Evolutionary conservation across 768 basidiomycete species (phyloP).

Genomic region (Hysterangium stoloniferum): DNA sequence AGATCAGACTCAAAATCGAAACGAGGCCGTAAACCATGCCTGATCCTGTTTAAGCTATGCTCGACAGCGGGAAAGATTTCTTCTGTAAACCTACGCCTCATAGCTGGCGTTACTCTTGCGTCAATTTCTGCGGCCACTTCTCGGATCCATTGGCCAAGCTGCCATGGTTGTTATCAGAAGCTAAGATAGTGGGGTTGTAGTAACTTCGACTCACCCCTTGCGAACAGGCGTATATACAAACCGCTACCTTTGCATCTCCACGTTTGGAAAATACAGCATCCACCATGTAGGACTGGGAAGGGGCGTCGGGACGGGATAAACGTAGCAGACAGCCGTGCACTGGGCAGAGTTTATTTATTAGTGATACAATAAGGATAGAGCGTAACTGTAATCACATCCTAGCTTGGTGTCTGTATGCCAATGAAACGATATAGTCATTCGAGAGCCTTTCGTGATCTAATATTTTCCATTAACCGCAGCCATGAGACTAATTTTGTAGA

Average conservation of each 20-base stretch:
- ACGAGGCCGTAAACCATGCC: constrained; percentile 28
- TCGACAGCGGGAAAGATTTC: constrained; percentile 38
- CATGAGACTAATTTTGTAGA: constrained; percentile 1
- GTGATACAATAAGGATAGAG: no score
- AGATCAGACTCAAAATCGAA: constrained; percentile 38
- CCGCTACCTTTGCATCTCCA: constrained; percentile 62
- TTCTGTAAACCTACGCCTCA: constrained; percentile 37
- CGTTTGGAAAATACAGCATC: constrained; percentile 56
- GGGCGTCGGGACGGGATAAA: constrained; percentile 41
- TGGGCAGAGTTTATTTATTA: constrained; percentile 18
- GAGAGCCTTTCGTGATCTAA: constrained; percentile 40
- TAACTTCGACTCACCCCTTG: constrained; percentile 31
- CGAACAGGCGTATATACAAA: constrained; percentile 56
- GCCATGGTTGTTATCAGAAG: not conserved
- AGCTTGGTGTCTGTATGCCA: constrained; percentile 35
- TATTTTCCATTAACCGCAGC: not conserved
- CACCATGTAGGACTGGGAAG: constrained; percentile 48
- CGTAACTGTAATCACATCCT: constrained; percentile 33
- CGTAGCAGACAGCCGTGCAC: constrained; percentile 61
- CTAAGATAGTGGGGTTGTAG: not conserved
- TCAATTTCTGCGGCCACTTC: constrained; percentile 35
- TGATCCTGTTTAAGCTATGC: constrained; percentile 39
- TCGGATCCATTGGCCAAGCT: constrained; percentile 46
- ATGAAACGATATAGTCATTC: constrained; percentile 34
- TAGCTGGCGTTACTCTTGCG: constrained; percentile 36